These are phyloP conservation scores for Suillus tomentosus DNA, from an alignment of 768 basidiomycete species.

Conservation along the genomic window DNA sequence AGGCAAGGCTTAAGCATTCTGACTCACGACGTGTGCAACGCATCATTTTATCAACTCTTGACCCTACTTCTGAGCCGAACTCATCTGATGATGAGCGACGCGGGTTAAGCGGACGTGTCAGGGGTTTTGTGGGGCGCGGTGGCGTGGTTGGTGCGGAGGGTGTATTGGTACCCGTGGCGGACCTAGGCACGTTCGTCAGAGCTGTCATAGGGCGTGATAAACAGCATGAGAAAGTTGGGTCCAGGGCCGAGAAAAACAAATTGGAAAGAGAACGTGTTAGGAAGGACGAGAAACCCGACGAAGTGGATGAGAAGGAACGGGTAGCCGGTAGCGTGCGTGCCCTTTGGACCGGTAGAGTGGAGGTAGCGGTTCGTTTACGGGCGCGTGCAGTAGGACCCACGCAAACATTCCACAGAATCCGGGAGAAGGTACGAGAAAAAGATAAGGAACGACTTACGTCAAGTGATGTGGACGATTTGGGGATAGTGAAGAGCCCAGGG, in stretches of 20 bases:
- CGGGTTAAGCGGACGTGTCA: conserved; percentile 34
- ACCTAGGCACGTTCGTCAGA: conserved; percentile 54
- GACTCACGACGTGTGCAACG: conserved; percentile 65
- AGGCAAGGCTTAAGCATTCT: conserved; percentile 33
- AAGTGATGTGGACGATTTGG: conserved; percentile 33
- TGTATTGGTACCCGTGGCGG: conserved; percentile 49
- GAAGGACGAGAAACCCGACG: conserved; percentile 34
- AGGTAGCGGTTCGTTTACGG: conserved; percentile 29
- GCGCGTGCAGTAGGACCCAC: conserved; percentile 29
- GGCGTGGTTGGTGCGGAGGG: conserved; percentile 39
- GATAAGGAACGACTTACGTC: conserved; percentile 29
- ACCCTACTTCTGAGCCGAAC: conserved; percentile 36
- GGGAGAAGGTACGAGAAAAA: conserved; percentile 30
- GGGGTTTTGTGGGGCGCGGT: conserved; percentile 44
- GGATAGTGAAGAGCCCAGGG: conserved; percentile 21
- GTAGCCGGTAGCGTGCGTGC: conserved; percentile 35
- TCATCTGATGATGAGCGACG: conserved; percentile 34
- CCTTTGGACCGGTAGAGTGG: conserved; percentile 36
- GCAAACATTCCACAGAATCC: conserved; percentile 26
- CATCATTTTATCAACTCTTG: conserved; percentile 61
- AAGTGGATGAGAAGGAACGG: conserved; percentile 36
- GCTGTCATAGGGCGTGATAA: conserved; percentile 38
- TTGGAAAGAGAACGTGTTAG: conserved; percentile 29
- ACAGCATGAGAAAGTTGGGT: conserved; percentile 37
- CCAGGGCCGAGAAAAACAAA: conserved; percentile 9